Conservation (phyloP, 257 asterid species). For the Primulina huaijiensis region DNA sequence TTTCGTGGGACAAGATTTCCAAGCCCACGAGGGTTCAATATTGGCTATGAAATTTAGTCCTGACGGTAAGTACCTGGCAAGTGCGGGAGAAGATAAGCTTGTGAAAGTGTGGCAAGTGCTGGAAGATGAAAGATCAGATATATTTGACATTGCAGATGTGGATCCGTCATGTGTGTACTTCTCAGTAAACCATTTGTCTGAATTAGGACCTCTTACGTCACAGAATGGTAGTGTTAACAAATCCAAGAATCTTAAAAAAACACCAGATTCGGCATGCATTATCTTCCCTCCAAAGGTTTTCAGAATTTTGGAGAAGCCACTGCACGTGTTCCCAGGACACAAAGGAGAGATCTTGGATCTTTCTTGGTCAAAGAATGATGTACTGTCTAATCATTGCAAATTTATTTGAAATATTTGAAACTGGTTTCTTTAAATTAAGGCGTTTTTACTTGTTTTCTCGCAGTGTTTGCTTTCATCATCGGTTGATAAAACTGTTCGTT, state of each 20-base stretch:
- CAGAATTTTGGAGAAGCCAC: conserved; percentile 67
- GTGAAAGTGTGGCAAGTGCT: conserved; percentile 83
- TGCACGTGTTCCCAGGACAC: conserved; percentile 77
- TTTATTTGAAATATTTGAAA: conserved; percentile 12
- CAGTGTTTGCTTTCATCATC: conserved; percentile 86
- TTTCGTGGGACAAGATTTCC: conserved; percentile 69
- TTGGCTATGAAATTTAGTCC: conserved; percentile 79
- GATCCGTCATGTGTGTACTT: conserved; percentile 88
- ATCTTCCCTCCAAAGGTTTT: conserved; percentile 75
- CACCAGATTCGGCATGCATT: conserved; percentile 75
- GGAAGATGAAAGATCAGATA: conserved; percentile 70
- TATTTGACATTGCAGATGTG: conserved; percentile 50
- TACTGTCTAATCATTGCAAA: conserved; percentile 35
- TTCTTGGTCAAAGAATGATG: conserved; percentile 80
- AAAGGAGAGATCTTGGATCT: conserved; percentile 69
- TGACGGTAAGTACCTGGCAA: conserved; percentile 77
- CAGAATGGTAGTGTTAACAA: conserved; percentile 52
- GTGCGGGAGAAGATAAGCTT: conserved; percentile 81
- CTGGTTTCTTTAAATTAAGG: not conserved
- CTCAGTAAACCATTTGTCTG: conserved; percentile 64
- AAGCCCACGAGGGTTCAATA: conserved; percentile 81
- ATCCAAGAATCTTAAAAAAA: conserved; percentile 40
- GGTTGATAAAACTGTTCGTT: conserved; percentile 83
- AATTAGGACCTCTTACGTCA: conserved; percentile 49
- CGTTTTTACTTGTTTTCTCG: conserved; percentile 22